A percentile compares a stretch with the other conserved stretches of the same genome.
phyloP scores from a whole-genome alignment of 108 stramenopile genomes.

The Fragilaria radians region DNA sequence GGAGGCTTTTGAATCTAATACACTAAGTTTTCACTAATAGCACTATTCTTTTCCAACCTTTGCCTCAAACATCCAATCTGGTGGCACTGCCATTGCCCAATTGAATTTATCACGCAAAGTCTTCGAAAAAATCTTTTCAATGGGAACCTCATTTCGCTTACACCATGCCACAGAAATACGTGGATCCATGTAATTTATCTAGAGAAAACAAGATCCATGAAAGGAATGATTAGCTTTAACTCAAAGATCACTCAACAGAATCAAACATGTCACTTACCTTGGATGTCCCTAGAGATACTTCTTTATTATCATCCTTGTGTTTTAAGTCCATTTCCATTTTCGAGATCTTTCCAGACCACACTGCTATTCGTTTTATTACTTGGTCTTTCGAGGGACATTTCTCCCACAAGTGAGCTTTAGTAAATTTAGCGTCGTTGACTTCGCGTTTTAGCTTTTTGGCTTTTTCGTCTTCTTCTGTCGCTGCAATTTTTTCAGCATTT shows the following conservation, averaged over 20 bases:
- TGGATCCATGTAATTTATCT: slow-evolving; percentile 99
- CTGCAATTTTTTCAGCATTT: slow-evolving; percentile 90
- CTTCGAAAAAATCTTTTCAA: slow-evolving; percentile 94
- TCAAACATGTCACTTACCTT: slow-evolving; percentile 45
- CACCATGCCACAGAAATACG: slow-evolving; percentile 99
- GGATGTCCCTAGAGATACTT: slow-evolving; percentile 92
- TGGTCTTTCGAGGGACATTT: slow-evolving; percentile 78
- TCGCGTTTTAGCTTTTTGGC: slow-evolving; percentile 65
- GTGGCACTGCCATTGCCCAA: slow-evolving; percentile 98
- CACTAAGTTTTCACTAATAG: not conserved
- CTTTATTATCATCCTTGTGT: slow-evolving; percentile 99
- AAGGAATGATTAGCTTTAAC: not conserved
- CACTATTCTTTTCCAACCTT: slow-evolving; percentile 39
- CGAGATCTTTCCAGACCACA: slow-evolving; percentile 85
- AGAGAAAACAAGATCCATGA: not conserved
- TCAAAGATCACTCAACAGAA: slow-evolving; percentile 2
- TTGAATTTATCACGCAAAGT: slow-evolving; percentile 98
- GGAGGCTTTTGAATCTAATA: too few relatives aligned
- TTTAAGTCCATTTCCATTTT: slow-evolving; percentile 91
- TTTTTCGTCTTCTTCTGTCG: slow-evolving; percentile 82
- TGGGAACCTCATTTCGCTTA: slow-evolving; percentile 94
- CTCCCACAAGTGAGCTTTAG: slow-evolving; percentile 89
- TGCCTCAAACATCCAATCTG: slow-evolving; percentile 91
- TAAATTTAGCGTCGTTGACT: slow-evolving; percentile 54
- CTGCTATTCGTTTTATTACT: slow-evolving; percentile 68